Evolutionary conservation across 441 rosid genomes (phyloP), one percentile per base, ranked within the genome.

Genomic region (Gossypium schwendimanii): DNA sequence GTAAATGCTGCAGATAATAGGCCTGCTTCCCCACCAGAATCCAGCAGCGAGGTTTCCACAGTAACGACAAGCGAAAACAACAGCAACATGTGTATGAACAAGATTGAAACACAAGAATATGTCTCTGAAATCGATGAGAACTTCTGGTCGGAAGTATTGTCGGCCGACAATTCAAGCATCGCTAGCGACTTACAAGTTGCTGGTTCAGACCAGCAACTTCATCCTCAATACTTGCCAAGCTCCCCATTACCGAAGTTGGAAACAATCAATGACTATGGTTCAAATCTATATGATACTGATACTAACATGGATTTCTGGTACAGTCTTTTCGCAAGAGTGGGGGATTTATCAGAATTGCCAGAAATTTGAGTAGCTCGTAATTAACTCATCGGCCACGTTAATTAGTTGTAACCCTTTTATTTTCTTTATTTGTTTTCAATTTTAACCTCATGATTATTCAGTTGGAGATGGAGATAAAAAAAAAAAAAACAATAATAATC

Each of bases 61-160:
- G 31, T 55, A 17, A 79, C 72, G n/a, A 73, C 82, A 2, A 66
- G 23, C 18, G 79, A 78, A 31, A 71, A 50, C 54, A 67, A 49
- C 17, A 75, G 36, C 17, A 41, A 39, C 31, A 18, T 7, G 33
- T 62, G 62, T 73, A 12, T 36, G 63, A 77, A 18, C 49, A 79
- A 79, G 69, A 18, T 39, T 2, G 79, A 77, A 12, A 31, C 65
- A 2, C 74, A 63, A 0, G 78, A 66, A 7, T 74, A 72, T 33
- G 45, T 77, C 6, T 33, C 61, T 0, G 85, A 75, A 45, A 82
- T 81, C 71, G 90, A 83, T 36, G 87, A 86, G 8, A 55, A 60
- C 62, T 86, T 84, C 41, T 84, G 90, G 90, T 72, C 80, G 2
- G 87, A 84, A 60, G 86, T 86, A 2, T 45, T 86, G 76, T 83